These are phyloP conservation scores for Alternaria arbusti DNA, from an alignment of 2,329 filamentous ascomycete genomes.

Conservation along the genomic window DNA sequence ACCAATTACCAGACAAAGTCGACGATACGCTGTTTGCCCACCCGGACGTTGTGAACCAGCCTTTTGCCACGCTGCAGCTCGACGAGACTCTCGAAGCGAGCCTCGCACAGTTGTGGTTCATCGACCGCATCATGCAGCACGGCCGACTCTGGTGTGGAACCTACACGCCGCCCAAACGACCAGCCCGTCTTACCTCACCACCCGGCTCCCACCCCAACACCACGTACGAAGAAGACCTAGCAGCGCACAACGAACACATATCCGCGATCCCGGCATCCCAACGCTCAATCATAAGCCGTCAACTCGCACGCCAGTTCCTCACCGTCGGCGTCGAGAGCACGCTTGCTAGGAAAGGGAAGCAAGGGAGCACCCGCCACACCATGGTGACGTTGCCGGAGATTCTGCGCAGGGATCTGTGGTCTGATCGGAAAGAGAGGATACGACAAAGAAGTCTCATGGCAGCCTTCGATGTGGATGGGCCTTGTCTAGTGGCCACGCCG, in stretches of 20 bases:
- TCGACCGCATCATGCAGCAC: background rate
- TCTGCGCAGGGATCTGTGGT: no score
- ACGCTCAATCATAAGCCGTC: background rate
- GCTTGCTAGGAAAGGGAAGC: no score
- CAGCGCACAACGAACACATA: background rate
- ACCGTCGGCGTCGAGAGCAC: background rate
- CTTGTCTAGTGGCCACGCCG: background rate
- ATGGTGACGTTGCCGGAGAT: no score
- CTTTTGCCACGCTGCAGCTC: background rate
- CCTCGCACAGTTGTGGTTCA: background rate
- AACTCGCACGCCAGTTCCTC: background rate
- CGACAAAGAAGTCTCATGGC: background rate
- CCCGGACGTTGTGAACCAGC: background rate
- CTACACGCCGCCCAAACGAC: background rate
- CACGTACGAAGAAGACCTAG: background rate
- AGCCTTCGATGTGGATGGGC: background rate
- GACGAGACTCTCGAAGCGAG: background rate
- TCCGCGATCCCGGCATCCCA: background rate
- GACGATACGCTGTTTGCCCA: background rate
- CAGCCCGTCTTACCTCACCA: no score
- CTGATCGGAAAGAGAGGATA: background rate
- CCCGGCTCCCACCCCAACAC: no score
- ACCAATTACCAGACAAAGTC: background rate
- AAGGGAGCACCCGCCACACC: no score
- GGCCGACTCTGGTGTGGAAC: background rate